phyloP scores from a whole-genome alignment of 2,329 filamentous ascomycete species.

The Colletotrichum lupini region DNA sequence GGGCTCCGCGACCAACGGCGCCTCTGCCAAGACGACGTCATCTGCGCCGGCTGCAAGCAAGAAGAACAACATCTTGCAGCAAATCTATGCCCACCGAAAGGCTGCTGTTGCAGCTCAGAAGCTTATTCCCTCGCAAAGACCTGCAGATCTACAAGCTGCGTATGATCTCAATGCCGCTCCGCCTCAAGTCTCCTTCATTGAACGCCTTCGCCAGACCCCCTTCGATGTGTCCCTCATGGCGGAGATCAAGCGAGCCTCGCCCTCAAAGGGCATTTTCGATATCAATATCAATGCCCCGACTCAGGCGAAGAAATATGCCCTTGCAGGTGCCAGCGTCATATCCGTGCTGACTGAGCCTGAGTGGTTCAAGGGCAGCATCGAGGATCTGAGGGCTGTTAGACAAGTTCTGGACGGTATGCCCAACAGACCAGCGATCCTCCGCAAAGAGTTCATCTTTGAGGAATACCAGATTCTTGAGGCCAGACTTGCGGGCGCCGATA shows the following conservation, averaged over 20 bases:
- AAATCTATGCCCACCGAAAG: conserved; percentile 87
- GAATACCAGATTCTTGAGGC: conserved; percentile 98
- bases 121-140: conserved; percentile 84
- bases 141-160: conserved; percentile 84
- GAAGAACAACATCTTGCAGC: conserved; percentile 87
- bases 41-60: conserved; percentile 55
- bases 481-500: conserved; percentile 91
- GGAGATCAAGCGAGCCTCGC: conserved; percentile 96
- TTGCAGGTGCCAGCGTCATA: conserved; percentile 95
- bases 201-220: conserved; percentile 82
- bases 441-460: conserved; percentile 98
- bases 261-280: conserved; percentile 95
- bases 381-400: conserved; percentile 88
- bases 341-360: conserved; percentile 98
- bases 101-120: conserved; percentile 84
- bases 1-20: conserved; percentile 43
- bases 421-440: conserved; percentile 88
- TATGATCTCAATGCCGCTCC: conserved; percentile 89
- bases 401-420: conserved; percentile 91
- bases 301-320: conserved; percentile 91
- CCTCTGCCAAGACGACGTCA: conserved; percentile 40
- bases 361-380: conserved; percentile 99
- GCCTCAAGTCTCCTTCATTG: conserved; percentile 82
- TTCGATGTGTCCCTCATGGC: conserved; percentile 95
- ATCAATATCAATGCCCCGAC: conserved; percentile 87